A percentile compares a stretch with the other conserved stretches of the same genome.
phyloP scores from a whole-genome alignment of 768 basidiomycete genomes.

The Hysterangium stoloniferum region DNA sequence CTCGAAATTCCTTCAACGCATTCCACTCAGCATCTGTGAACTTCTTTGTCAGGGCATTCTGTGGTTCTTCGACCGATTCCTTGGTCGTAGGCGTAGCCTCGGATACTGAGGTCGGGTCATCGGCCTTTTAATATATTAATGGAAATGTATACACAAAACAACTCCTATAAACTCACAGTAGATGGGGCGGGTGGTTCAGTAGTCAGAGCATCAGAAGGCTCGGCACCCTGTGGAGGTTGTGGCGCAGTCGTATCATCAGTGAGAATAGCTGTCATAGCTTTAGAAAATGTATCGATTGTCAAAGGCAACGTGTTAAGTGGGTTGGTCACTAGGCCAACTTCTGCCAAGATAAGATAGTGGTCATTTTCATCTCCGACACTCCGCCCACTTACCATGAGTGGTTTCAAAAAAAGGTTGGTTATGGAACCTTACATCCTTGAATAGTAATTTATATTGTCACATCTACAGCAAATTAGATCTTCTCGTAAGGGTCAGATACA shows the following conservation, averaged over 20 bases:
- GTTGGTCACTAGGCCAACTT: too few species aligned
- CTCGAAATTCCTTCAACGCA: conserved; percentile 61
- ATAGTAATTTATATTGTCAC: neutral
- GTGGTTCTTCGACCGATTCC: conserved; percentile 48
- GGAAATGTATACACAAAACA: too few species aligned
- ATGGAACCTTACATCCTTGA: neutral
- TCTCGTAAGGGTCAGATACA: conserved; percentile 86
- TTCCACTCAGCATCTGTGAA: conserved; percentile 71
- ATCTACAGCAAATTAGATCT: conserved; percentile 71
- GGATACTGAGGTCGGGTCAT: too few species aligned
- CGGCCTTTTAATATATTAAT: too few species aligned
- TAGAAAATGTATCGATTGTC: too few species aligned
- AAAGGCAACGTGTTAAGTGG: too few species aligned
- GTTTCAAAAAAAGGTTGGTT: conserved; percentile 9
- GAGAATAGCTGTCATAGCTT: too few species aligned
- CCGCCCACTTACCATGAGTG: conserved; percentile 6
- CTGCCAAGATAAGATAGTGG: too few species aligned
- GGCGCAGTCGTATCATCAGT: too few species aligned
- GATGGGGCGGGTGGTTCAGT: neutral
- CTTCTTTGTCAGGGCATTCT: conserved; percentile 58
- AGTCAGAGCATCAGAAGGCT: too few species aligned
- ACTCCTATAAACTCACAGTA: neutral
- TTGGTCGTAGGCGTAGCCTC: too few species aligned
- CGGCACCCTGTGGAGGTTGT: too few species aligned
- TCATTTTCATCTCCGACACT: neutral